These are phyloP conservation scores for Coemansia sp. DNA, from an alignment of 192 early-diverging fungal species.

Conservation along the genomic window DNA sequence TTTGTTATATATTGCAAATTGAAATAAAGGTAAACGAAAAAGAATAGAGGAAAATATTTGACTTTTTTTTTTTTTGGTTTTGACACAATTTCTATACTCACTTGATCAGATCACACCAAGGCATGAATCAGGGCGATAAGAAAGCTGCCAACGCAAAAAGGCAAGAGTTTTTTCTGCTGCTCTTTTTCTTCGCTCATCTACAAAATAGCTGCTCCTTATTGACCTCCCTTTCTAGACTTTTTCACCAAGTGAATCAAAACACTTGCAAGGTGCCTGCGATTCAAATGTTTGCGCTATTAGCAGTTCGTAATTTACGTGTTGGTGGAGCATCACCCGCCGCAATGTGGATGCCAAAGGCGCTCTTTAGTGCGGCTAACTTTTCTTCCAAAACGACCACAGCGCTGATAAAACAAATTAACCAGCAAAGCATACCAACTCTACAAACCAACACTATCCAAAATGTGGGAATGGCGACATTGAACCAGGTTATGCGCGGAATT, in stretches of 20 bases:
- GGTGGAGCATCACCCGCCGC: slow-evolving; percentile 9
- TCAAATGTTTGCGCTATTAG: slow-evolving; percentile 39
- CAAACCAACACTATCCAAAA: slow-evolving; percentile 6
- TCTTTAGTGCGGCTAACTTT: not conserved
- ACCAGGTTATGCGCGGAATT: slow-evolving; percentile 85
- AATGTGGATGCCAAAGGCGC: not conserved
- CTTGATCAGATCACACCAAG: not conserved
- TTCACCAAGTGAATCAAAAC: not conserved
- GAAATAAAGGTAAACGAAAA: not conserved
- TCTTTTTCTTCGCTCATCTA: too few relatives aligned
- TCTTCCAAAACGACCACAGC: not conserved
- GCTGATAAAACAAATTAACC: not conserved
- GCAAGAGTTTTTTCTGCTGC: too few relatives aligned
- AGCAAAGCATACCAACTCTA: not conserved
- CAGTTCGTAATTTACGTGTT: slow-evolving; percentile 43
- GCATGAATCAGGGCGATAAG: too few relatives aligned
- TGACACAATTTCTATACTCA: not conserved
- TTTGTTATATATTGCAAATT: not conserved
- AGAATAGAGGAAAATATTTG: not conserved
- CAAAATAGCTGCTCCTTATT: too few relatives aligned
- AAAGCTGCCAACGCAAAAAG: too few relatives aligned
- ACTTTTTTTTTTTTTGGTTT: not conserved
- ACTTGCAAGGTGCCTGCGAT: not conserved
- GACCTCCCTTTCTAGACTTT: not conserved
- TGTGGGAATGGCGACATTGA: slow-evolving; percentile 79